Conservation (phyloP, 2,329 filamentous ascomycete genomes). For the Aureobasidium vineae region DNA sequence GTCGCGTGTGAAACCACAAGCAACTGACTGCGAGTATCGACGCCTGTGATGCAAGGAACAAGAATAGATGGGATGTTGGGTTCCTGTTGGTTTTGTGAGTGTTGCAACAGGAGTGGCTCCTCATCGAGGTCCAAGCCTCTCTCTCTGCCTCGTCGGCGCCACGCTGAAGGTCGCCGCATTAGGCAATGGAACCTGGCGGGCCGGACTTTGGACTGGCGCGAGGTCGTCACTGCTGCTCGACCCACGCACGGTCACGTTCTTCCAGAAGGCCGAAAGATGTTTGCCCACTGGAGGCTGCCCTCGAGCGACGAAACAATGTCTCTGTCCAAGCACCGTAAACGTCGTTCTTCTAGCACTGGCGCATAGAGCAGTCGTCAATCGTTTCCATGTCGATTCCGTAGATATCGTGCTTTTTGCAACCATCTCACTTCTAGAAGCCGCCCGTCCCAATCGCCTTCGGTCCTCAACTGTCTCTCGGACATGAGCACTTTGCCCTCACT, state of each 20-base stretch:
- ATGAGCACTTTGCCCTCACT: conserved; percentile 4
- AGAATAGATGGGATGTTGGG: background rate
- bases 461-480: background rate
- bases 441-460: conserved; percentile 6
- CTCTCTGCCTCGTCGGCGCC: background rate
- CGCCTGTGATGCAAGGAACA: background rate
- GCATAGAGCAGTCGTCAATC: conserved; percentile 7
- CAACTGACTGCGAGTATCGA: background rate
- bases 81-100: background rate
- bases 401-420: background rate
- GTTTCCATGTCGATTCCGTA: conserved; percentile 16
- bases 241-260: conserved; percentile 19
- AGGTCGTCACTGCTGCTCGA: conserved; percentile 4
- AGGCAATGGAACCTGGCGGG: conserved; percentile 3
- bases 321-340: background rate
- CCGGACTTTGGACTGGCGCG: conserved; percentile 8
- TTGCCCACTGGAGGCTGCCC: conserved; percentile 11
- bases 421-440: background rate
- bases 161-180: conserved; percentile 1
- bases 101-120: background rate
- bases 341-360: background rate
- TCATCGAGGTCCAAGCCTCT: background rate
- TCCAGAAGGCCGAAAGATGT: conserved; percentile 24
- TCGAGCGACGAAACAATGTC: conserved; percentile 2
- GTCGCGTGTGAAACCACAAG: conserved; percentile 6